These are phyloP conservation scores for Pochonia chlamydosporia DNA, from an alignment of 2,329 filamentous ascomycete genomes.

Conservation along the genomic window DNA sequence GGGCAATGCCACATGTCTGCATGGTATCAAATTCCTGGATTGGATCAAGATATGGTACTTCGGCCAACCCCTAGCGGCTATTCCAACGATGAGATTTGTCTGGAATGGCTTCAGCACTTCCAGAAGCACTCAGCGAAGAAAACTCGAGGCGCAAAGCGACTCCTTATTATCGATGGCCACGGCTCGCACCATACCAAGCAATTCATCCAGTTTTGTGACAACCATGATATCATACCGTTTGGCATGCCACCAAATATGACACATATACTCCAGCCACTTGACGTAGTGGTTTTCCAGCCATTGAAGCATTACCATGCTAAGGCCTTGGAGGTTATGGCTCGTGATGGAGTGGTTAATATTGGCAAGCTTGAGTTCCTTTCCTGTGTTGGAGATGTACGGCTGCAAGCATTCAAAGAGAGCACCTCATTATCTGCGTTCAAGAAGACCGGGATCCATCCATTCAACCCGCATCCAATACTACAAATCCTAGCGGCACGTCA, in stretches of 20 bases:
- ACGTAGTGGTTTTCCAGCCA: constrained; percentile 5
- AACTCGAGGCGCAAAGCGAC: constrained; percentile 17
- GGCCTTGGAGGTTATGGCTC: background rate
- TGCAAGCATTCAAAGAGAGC: background rate
- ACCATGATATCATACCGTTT: constrained; percentile 26
- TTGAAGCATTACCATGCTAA: constrained; percentile 5
- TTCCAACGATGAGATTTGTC: constrained; percentile 26
- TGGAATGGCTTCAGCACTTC: constrained; percentile 30
- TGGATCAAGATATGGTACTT: constrained; percentile 19
- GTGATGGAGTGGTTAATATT: background rate
- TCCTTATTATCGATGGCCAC: constrained; percentile 33
- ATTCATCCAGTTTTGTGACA: constrained; percentile 27
- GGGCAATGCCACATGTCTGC: constrained; percentile 9
- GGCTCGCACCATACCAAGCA: constrained; percentile 25
- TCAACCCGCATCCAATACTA: background rate
- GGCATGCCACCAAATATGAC: background rate
- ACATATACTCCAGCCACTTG: constrained; percentile 5
- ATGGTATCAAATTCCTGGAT: constrained; percentile 14
- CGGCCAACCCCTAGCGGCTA: constrained; percentile 25
- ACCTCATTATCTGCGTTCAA: constrained; percentile 1
- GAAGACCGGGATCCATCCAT: background rate
- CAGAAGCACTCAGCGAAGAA: constrained; percentile 21
- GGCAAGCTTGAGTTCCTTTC: constrained; percentile 4
- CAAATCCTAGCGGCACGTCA: background rate
- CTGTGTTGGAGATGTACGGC: background rate